These are phyloP conservation scores for Nephromyces sp. DNA, from an alignment of 169 alveolate genomes.

Conservation along the genomic window DNA sequence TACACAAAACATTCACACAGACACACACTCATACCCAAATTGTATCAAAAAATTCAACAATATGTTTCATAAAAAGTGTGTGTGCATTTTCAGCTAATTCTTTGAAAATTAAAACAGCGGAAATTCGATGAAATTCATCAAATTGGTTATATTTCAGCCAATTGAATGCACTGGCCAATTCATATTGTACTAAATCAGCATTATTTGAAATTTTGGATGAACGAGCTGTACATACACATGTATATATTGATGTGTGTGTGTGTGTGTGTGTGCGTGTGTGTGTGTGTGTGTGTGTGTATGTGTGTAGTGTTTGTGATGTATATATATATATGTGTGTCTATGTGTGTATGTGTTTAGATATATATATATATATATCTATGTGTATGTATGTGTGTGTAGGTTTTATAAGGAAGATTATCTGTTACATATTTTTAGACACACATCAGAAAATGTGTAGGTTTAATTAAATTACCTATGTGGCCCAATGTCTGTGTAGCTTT, in stretches of 20 bases:
- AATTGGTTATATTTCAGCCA: not conserved
- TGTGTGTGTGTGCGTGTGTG: too few relatives aligned
- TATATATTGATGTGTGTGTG: too few relatives aligned
- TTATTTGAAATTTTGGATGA: not conserved
- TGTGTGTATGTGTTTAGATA: too few relatives aligned
- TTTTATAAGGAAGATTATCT: too few relatives aligned
- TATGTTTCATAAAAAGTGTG: not conserved
- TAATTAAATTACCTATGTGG: not conserved
- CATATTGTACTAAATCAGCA: slow-evolving; percentile 3
- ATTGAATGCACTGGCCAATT: not conserved
- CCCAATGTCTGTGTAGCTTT: slow-evolving; percentile 5
- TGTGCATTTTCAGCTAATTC: slow-evolving; percentile 6
- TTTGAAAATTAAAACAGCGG: slow-evolving; percentile 1
- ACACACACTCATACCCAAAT: slow-evolving; percentile 11
- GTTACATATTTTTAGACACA: too few relatives aligned
- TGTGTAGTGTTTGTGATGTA: too few relatives aligned
- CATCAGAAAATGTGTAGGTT: too few relatives aligned
- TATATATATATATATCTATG: too few relatives aligned
- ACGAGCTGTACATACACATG: slow-evolving; percentile 5
- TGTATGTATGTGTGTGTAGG: too few relatives aligned
- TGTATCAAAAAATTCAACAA: not conserved
- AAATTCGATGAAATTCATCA: not conserved
- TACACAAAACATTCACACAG: too few relatives aligned
- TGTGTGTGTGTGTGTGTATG: too few relatives aligned
- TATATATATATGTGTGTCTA: too few relatives aligned